Evolutionary conservation across 164 flowering plant species (phyloP).

Genomic region (Magnolia officinalis): DNA sequence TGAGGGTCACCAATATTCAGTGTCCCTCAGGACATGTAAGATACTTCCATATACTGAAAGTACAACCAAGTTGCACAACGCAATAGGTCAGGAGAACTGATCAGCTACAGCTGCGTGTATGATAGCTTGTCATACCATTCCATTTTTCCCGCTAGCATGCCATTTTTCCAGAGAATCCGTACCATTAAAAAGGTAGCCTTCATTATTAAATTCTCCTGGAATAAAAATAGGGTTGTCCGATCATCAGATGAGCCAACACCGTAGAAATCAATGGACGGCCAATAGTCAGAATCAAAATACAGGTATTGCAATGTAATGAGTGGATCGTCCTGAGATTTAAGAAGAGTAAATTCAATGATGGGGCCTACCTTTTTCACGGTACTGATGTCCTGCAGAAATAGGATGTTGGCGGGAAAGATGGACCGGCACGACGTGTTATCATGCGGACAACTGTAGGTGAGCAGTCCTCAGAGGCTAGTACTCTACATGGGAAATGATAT

Average conservation of each 20-base stretch:
- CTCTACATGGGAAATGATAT: no score
- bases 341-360: neutral
- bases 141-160: neutral
- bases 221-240: neutral
- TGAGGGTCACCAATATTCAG: neutral
- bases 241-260: neutral
- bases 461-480: neutral
- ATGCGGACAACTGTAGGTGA: neutral
- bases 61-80: neutral
- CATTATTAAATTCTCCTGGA: neutral
- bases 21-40: neutral
- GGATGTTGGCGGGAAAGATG: no score
- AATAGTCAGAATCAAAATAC: neutral
- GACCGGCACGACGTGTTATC: neutral
- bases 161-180: neutral
- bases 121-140: neutral
- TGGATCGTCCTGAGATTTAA: neutral
- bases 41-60: neutral
- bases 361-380: neutral
- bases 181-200: neutral
- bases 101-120: neutral
- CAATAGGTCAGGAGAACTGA: neutral
- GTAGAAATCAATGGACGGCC: neutral
- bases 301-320: neutral
- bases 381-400: neutral